Evolutionary conservation across 768 basidiomycete genomes (phyloP), one percentile per base, ranked within the genome.

Genomic region (Suillus bovinus): DNA sequence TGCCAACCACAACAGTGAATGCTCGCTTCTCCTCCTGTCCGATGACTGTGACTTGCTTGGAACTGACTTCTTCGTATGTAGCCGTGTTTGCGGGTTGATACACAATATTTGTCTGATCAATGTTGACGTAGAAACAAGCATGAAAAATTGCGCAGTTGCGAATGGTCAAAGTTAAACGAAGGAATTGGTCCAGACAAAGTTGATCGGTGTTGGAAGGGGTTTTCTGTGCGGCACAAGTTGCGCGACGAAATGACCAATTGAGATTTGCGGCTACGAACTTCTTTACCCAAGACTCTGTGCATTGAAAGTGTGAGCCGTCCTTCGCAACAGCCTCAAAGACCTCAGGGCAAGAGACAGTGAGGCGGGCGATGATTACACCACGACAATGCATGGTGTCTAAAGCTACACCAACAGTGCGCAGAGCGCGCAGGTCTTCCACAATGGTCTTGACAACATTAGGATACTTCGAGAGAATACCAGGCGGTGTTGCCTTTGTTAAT

Each of bases 11-110:
- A 4, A 76, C 50, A 9, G 74, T 76, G 60, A 69, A 74, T 6
- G 74, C 74, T 1, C 69, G 66, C 63, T 76, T 76, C 49, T 76
- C 70, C 7, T 76, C 72, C 24, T 67, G 60, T 1, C 63, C 67
- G 27, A 63, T 13, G 27, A 70, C 63, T n/a, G 68, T 57, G 17
- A 76, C 74, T 50, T 76, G 72, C 13, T 61, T 47, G 3, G 64
- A 55, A 6, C 73, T 67, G 16, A 46, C 63, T 8, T 62, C 58
- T 5, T 63, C 61, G 47, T 58, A 75, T 0, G 71, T 74, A 10
- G 52, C 42, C 16, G 58, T 61, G n/a, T 62, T 58, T 0, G 61
- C 50, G 7, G 63, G 62, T 31, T 69, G 61, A 31, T 69, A 10
- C 11, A 64, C 46, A 24, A 70, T 56, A 5, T 69, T 61, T 0